Evolutionary conservation across 495 filamentous ascomycete genomes (phyloP), one percentile per base, ranked within the genome.

Genomic region (Neurospora sublineolata): DNA sequence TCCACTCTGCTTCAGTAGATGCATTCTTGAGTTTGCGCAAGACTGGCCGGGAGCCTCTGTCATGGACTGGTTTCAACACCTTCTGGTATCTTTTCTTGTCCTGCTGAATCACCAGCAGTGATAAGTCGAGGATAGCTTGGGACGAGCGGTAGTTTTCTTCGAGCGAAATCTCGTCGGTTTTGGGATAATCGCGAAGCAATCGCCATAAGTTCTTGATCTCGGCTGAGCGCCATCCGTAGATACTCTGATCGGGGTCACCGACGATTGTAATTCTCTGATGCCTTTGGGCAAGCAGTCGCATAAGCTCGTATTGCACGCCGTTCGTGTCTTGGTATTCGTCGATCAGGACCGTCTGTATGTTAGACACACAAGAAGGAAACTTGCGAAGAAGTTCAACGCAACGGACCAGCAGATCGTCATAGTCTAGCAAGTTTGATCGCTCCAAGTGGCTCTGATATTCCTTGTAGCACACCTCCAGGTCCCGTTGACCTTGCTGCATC

Each of bases 271-370:
- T 93, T 20, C 89, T 84, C 70, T 88, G 87, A 64, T 87, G 84
- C 40, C 83, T 78, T 33, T 91, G 86, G 18, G 95, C 93, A 75
- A 99, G 91, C 6, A 97, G 86, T 68, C 89, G 90, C 94, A 97
- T 97, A 67, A 99, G 81, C 69, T 98, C 93, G 75, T 96, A 99
- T 80, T 99, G 96, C 8, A 97, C 89, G 20, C 91, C 83, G 74
- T 99, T 99, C 1, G 96, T 99, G 77, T 99, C 96, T 78, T 99
- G 96, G 73, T 97, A 99, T 76, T 99, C 96, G 76, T 99, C 96
- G 73, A 99, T 95, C 52, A 99, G 83, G 1, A 99, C 93, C 0
- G 92, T 89, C 77, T 97, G 89, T 20, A 99, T 88, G 77, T 97
- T 97, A 4, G 89, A 90, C 3, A 97, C 94, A 76, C 94, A 98